phyloP scores from a whole-genome alignment of 208 protist species.

The Leptomonas seymouri region DNA sequence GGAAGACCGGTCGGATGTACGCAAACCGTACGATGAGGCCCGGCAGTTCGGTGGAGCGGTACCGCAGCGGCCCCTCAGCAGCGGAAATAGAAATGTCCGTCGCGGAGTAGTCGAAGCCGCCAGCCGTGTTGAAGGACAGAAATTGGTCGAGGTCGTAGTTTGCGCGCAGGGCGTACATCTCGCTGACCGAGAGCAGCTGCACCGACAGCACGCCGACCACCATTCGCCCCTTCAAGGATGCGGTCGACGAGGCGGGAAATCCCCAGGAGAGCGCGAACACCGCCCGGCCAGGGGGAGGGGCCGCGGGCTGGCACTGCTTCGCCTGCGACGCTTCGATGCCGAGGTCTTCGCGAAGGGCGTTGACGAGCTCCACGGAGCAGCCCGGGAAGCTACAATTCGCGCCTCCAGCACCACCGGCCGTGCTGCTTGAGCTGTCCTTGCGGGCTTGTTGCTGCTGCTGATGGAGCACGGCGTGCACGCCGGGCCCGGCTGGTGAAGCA shows the following conservation, averaged over 20 bases:
- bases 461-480: constrained; percentile 27
- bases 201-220: constrained; percentile 69
- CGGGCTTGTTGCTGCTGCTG: constrained; percentile 23
- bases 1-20: constrained; percentile 70
- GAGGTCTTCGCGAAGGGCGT: constrained; percentile 36
- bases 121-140: constrained; percentile 69
- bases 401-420: neutral
- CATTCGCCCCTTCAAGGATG: constrained; percentile 1
- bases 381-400: constrained; percentile 21
- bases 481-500: constrained; percentile 16
- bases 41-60: constrained; percentile 49
- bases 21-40: constrained; percentile 70
- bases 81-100: constrained; percentile 64
- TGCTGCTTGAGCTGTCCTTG: neutral
- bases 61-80: constrained; percentile 40
- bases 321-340: neutral
- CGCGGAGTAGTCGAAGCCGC: constrained; percentile 57
- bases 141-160: constrained; percentile 90
- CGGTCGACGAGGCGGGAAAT: neutral
- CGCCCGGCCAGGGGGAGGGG: constrained; percentile 9
- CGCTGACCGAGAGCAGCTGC: constrained; percentile 48
- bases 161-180: constrained; percentile 84
- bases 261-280: constrained; percentile 41
- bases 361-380: constrained; percentile 24
- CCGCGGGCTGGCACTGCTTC: neutral